A percentile compares a stretch with the other conserved stretches of the same genome.
phyloP scores from a whole-genome alignment of 805 yeast genomes.

The Candida sonorensis region DNA sequence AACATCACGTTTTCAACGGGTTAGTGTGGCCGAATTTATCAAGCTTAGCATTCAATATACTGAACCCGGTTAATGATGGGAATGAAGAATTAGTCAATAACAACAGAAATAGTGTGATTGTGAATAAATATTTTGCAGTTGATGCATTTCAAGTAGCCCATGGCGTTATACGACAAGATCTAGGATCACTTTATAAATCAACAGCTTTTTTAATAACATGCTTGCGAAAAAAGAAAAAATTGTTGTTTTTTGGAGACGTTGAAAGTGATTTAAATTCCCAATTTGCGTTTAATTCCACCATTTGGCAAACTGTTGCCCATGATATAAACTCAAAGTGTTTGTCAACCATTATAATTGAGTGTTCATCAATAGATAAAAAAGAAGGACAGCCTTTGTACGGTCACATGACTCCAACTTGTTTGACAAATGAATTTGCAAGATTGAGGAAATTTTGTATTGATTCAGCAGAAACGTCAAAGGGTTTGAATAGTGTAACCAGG shows the following conservation, averaged over 20 bases:
- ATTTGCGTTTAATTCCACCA: conserved; percentile 27
- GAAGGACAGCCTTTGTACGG: conserved; percentile 57
- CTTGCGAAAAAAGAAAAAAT: conserved; percentile 21
- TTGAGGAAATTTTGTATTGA: conserved; percentile 22
- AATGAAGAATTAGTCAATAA: no score
- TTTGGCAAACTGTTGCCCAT: conserved; percentile 56
- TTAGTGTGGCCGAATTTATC: conserved; percentile 73
- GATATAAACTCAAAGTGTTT: conserved; percentile 35
- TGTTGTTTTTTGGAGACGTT: conserved; percentile 78
- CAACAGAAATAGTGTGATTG: background rate
- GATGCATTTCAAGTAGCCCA: conserved; percentile 36
- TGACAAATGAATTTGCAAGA: conserved; percentile 48
- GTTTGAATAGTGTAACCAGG: background rate
- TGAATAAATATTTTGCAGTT: conserved; percentile 31
- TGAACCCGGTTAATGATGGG: conserved; percentile 11
- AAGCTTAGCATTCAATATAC: conserved; percentile 16
- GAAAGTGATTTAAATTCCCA: conserved; percentile 57
- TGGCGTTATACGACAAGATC: conserved; percentile 16
- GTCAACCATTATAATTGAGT: conserved; percentile 63
- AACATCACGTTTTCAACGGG: conserved; percentile 61
- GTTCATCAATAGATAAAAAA: conserved; percentile 51
- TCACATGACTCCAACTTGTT: conserved; percentile 64
- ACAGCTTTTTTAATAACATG: conserved; percentile 53
- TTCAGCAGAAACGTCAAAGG: background rate
- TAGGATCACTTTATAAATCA: conserved; percentile 30